Conservation (phyloP, 2,329 filamentous ascomycete genomes). For the Thielaviopsis populi region DNA sequence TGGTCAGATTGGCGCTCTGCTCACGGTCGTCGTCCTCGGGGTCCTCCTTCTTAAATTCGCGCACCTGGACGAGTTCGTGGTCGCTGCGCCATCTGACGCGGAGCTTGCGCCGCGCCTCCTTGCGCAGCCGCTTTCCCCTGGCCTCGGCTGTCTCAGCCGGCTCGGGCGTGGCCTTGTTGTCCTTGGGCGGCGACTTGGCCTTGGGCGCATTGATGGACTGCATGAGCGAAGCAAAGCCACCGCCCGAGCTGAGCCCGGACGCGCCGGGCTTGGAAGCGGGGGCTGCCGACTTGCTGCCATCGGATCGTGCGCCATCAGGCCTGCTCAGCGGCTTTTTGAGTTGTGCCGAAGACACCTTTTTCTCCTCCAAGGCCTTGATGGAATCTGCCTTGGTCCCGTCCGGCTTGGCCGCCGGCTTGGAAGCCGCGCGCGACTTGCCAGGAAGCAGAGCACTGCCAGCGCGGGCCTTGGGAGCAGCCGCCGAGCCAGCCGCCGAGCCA, state of each 20-base stretch:
- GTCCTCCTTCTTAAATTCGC: constrained; percentile 56
- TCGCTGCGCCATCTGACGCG: constrained; percentile 58
- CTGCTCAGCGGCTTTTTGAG: constrained; percentile 19
- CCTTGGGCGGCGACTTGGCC: constrained; percentile 31
- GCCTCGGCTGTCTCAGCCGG: constrained; percentile 52
- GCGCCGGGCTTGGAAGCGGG: constrained; percentile 21
- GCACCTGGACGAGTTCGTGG: constrained; percentile 48
- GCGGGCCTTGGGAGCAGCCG: constrained; percentile 23
- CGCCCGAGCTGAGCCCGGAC: constrained; percentile 27
- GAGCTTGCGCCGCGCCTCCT: constrained; percentile 54
- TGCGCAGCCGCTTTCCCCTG: constrained; percentile 51
- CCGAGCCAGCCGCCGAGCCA: constrained; percentile 14
- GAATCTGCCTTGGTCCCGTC: constrained; percentile 19
- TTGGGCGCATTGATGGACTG: constrained; percentile 35
- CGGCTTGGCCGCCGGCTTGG: constrained; percentile 28
- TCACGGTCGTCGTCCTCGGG: constrained; percentile 47
- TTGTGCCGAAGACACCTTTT: constrained; percentile 16
- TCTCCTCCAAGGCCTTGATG: constrained; percentile 17
- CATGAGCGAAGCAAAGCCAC: constrained; percentile 40
- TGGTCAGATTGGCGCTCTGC: constrained; percentile 50
- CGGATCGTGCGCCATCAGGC: constrained; percentile 19
- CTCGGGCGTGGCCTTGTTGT: constrained; percentile 33
- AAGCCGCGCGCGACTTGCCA: constrained; percentile 32
- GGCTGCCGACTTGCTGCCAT: constrained; percentile 20
- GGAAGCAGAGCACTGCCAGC: constrained; percentile 26